These are phyloP conservation scores for Ogataea degrootiae DNA, from an alignment of 805 yeast species.

Conservation along the genomic window DNA sequence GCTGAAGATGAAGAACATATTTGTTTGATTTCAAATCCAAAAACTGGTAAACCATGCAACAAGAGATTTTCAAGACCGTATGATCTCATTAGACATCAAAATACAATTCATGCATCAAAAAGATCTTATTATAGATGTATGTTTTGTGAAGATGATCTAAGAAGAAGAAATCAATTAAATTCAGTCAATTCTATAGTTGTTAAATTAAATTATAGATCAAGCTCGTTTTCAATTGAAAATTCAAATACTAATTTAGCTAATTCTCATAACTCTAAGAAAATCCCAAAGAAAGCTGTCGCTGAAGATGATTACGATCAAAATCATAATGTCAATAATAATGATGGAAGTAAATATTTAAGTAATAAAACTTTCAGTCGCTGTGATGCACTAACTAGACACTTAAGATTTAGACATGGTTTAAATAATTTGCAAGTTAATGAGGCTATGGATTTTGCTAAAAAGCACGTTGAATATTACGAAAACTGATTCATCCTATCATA, in stretches of 20 bases:
- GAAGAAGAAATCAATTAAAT: slow-evolving; percentile 36
- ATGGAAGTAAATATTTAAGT: slow-evolving; percentile 18
- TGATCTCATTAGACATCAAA: slow-evolving; percentile 92
- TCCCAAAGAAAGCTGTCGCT: not conserved
- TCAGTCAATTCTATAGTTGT: slow-evolving; percentile 42
- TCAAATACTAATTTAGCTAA: slow-evolving; percentile 27
- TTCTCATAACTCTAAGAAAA: slow-evolving; percentile 36
- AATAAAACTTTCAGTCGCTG: slow-evolving; percentile 83
- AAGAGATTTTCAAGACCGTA: slow-evolving; percentile 90
- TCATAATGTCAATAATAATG: no score
- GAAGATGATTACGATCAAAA: not conserved
- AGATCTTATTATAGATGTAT: slow-evolving; percentile 83
- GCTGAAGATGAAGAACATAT: slow-evolving; percentile 38
- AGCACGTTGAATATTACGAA: slow-evolving; percentile 60
- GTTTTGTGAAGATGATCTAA: slow-evolving; percentile 71
- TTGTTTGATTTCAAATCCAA: slow-evolving; percentile 56
- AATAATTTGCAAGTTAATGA: slow-evolving; percentile 62
- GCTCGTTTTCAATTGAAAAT: slow-evolving; percentile 25
- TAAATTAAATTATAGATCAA: slow-evolving; percentile 22
- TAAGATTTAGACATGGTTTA: slow-evolving; percentile 82
- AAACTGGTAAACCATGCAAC: slow-evolving; percentile 59
- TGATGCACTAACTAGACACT: slow-evolving; percentile 92
- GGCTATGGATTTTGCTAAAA: slow-evolving; percentile 71
- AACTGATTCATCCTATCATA: slow-evolving; percentile 8
- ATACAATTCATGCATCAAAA: slow-evolving; percentile 88